A percentile compares a stretch with the other conserved stretches of the same genome.
These are phyloP conservation scores for Cryphonectria radicalis DNA, from an alignment of 2,329 filamentous ascomycete species.

Conservation along the genomic window DNA sequence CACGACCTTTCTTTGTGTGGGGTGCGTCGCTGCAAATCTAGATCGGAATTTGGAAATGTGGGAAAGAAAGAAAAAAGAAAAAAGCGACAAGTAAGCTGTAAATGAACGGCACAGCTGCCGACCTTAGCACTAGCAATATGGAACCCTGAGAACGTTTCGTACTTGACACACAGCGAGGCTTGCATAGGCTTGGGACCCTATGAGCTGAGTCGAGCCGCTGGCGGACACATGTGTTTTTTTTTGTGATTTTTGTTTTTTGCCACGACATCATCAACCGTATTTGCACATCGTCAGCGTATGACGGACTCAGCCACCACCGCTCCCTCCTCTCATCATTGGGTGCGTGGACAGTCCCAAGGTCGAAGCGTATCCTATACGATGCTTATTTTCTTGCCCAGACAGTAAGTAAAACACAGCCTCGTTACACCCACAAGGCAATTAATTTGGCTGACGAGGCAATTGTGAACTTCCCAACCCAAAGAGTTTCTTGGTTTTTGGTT, in stretches of 20 bases:
- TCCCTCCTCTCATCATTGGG: too few relatives aligned
- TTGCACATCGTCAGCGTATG: background rate
- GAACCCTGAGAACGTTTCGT: background rate
- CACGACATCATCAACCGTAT: background rate
- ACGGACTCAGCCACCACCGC: background rate
- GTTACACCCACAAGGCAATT: background rate
- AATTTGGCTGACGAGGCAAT: background rate
- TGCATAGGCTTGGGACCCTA: background rate
- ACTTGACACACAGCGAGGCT: background rate
- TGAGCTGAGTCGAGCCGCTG: background rate
- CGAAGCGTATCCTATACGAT: background rate
- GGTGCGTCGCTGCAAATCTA: slow-evolving; percentile 3
- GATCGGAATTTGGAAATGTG: slow-evolving; percentile 11
- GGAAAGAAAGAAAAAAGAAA: background rate
- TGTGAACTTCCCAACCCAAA: background rate
- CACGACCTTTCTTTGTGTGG: slow-evolving; percentile 5
- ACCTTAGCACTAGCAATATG: background rate
- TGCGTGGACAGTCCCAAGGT: background rate
- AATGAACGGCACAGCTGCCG: slow-evolving; percentile 7
- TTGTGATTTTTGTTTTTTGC: background rate
- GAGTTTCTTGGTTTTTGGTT: background rate
- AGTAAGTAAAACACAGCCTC: background rate
- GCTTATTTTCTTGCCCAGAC: background rate
- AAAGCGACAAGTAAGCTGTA: background rate
- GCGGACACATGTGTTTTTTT: background rate